Conservation (phyloP, 768 basidiomycete genomes). For the Calvatia gigantea region DNA sequence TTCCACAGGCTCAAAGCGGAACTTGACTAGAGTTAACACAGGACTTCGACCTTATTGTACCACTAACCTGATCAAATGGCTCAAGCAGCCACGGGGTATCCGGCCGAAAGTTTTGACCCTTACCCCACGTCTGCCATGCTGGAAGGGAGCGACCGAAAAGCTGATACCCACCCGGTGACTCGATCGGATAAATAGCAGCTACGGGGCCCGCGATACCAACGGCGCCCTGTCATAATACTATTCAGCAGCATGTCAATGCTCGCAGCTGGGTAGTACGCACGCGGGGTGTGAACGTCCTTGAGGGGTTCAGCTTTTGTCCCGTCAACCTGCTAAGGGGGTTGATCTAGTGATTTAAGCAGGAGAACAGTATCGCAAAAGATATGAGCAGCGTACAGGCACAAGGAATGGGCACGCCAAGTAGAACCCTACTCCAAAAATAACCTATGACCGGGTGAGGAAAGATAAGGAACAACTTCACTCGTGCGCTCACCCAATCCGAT, state of each 20-base stretch:
- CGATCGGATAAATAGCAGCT: conserved; percentile 63
- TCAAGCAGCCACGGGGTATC: conserved; percentile 56
- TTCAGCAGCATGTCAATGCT: not conserved
- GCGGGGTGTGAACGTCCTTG: conserved; percentile 60
- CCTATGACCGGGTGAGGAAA: conserved; percentile 27
- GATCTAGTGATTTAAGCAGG: conserved; percentile 30
- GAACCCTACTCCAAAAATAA: conserved; percentile 62
- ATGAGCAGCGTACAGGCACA: conserved; percentile 41
- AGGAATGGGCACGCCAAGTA: conserved; percentile 64
- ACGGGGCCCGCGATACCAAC: conserved; percentile 69
- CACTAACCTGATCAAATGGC: conserved; percentile 58
- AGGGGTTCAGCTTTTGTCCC: conserved; percentile 76
- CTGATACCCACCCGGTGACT: conserved; percentile 65
- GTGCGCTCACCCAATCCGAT: conserved; percentile 43
- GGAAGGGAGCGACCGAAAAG: conserved; percentile 62
- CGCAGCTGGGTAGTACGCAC: conserved; percentile 28
- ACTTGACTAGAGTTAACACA: conserved; percentile 22
- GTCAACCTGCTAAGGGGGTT: conserved; percentile 56
- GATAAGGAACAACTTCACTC: not conserved
- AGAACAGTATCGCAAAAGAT: not conserved
- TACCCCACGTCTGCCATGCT: conserved; percentile 63
- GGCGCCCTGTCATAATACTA: conserved; percentile 43
- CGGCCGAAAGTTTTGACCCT: conserved; percentile 40
- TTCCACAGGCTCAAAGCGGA: conserved; percentile 46
- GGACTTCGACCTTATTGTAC: not conserved